phyloP scores from a whole-genome alignment of 495 filamentous ascomycete genomes.

The Oidiodendron maius region DNA sequence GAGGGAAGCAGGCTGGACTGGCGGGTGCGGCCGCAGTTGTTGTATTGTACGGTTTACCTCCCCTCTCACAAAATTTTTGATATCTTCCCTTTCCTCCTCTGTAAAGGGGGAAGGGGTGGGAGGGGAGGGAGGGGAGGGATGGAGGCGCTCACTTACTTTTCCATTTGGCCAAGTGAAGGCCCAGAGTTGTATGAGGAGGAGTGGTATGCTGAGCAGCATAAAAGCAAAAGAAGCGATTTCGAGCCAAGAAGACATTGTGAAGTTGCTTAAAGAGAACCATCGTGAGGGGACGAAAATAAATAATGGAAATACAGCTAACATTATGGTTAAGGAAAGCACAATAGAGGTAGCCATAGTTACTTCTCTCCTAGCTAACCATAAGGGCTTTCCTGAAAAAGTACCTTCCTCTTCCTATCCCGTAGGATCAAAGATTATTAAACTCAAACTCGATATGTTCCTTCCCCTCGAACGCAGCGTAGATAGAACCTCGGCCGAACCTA shows the following conservation, averaged over 20 bases:
- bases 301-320: neutral
- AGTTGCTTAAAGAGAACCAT: slow-evolving; percentile 5
- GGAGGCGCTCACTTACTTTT: slow-evolving; percentile 6
- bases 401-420: slow-evolving; percentile 4
- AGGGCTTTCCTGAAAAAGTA: slow-evolving; percentile 3
- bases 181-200: slow-evolving; percentile 3
- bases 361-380: slow-evolving; percentile 2
- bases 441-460: slow-evolving; percentile 6
- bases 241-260: slow-evolving; percentile 5
- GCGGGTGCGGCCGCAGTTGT: too few species aligned
- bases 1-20: too few species aligned
- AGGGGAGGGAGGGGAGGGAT: slow-evolving; percentile 5
- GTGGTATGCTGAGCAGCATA: neutral
- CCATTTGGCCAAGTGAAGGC: slow-evolving; percentile 5
- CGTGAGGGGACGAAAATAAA: slow-evolving; percentile 3
- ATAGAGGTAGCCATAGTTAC: neutral
- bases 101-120: neutral
- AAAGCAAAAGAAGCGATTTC: slow-evolving; percentile 1
- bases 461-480: slow-evolving; percentile 11
- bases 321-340: neutral
- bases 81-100: too few species aligned
- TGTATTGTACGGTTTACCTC: too few species aligned
- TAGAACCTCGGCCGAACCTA: slow-evolving; percentile 8
- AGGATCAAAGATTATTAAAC: slow-evolving; percentile 5
- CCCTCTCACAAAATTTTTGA: too few species aligned